Base-by-base conservation (phyloP, 176 grass and related monocot genomes). In the Saccharum spontaneum region DNA sequence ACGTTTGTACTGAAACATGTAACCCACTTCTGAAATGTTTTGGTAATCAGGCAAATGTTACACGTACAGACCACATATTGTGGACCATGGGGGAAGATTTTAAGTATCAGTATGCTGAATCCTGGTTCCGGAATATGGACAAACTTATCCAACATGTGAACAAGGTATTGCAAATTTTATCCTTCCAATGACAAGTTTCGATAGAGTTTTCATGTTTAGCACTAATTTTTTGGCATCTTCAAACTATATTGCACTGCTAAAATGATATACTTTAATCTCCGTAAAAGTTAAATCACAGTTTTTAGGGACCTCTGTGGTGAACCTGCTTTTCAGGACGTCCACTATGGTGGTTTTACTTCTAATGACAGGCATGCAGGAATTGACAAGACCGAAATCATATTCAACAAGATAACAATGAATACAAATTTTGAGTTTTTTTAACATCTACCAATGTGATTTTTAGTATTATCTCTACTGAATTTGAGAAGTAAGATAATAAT, bases 1-100 rank as follows among this genome's bases (percentile, higher is more conserved):
- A n/a, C n/a, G 22, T 33, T 81, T 77, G 81, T 31, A 71, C 61
- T 80, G 30, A 91, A 71, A 54, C 31, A 46, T 66, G 50, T 18
- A 82, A 77, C 23, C 63, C 14, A 81, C 16, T 82, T 75, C 34
- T 80, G 12, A 52, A 52, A 72, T 87, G 44, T 79, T 89, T 75
- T 14, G 22, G 36, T 73, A 45, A 79, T 86, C 77, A 95, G 95
- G 95, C 95, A 69, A 95, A 98, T 43, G 79, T 98, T 81, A 94
- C 92, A 13, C 93, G 87, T 70, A 90, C 90, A 77, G 93, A 95
- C 72, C 95, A 98, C 88, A 93, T 98, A 75, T 95, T 98, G 95
- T 98, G 92, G 92, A 98, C 95, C 41, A 98, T 95, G 92, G 95
- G 95, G 7, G 88, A 98, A 79, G 95, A 98, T 93, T 98, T 98